These are phyloP conservation scores for Quambalaria eucalypti DNA, from an alignment of 1,284 basidiomycete species.

Conservation along the genomic window DNA sequence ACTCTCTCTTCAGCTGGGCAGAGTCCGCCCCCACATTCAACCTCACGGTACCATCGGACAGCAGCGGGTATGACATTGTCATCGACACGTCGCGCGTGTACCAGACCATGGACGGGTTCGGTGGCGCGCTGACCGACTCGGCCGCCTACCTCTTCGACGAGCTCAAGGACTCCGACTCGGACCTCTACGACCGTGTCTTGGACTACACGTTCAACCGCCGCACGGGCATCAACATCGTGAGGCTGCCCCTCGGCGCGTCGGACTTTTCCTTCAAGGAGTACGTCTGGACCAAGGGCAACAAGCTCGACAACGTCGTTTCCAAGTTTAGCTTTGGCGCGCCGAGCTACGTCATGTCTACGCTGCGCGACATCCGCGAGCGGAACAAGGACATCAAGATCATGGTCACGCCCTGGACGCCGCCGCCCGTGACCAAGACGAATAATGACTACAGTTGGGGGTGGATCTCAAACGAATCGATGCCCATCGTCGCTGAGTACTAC, in stretches of 20 bases:
- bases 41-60: not conserved
- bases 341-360: slow-evolving; percentile 20
- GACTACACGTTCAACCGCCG: slow-evolving; percentile 23
- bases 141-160: slow-evolving; percentile 16
- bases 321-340: slow-evolving; percentile 17
- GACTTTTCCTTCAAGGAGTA: slow-evolving; percentile 18
- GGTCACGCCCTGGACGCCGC: slow-evolving; percentile 24
- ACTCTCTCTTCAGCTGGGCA: slow-evolving; percentile 5
- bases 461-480: no score
- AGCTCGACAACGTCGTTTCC: not conserved
- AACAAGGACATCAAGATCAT: slow-evolving; percentile 23
- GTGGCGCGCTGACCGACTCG: slow-evolving; percentile 7
- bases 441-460: no score
- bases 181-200: slow-evolving; percentile 17
- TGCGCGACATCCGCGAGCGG: slow-evolving; percentile 17
- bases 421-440: slow-evolving; percentile 28
- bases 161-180: slow-evolving; percentile 11
- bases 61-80: not conserved
- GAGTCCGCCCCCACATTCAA: slow-evolving; percentile 2
- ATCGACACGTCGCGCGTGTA: not conserved
- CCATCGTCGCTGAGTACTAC: slow-evolving; percentile 31
- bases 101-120: slow-evolving; percentile 1
- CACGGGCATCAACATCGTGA: slow-evolving; percentile 18
- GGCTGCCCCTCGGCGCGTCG: slow-evolving; percentile 19
- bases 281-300: slow-evolving; percentile 1